phyloP scores from a whole-genome alignment of 2,329 filamentous ascomycete genomes.

The Magnaporthiopsis rhizophila region DNA sequence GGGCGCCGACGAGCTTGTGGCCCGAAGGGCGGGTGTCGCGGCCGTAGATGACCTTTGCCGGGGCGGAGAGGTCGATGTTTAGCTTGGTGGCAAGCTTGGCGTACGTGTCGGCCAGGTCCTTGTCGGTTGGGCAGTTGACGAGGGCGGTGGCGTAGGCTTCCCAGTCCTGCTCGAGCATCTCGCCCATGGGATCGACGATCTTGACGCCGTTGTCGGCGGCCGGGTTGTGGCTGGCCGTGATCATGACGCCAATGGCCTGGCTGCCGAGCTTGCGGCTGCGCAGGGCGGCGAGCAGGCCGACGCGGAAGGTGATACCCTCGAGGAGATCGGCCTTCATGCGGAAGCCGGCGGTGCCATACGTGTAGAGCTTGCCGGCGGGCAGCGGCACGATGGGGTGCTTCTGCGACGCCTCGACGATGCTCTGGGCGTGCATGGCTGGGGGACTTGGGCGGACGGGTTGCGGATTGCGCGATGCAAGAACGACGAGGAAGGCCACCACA shows the following conservation, averaged over 20 bases:
- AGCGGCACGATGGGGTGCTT: conserved; percentile 50
- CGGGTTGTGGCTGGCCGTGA: conserved; percentile 89
- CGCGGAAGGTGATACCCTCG: conserved; percentile 85
- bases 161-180: conserved; percentile 97
- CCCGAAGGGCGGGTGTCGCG: conserved; percentile 92
- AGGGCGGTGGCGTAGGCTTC: conserved; percentile 81
- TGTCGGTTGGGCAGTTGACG: conserved; percentile 73
- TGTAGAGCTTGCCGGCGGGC: conserved; percentile 43
- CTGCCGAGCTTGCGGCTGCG: conserved; percentile 84
- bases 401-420: conserved; percentile 52
- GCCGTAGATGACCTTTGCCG: conserved; percentile 79
- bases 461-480: background rate
- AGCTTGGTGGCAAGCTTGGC: conserved; percentile 65
- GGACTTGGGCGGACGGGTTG: background rate
- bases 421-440: conserved; percentile 15
- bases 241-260: conserved; percentile 93
- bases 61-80: conserved; percentile 62
- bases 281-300: conserved; percentile 80
- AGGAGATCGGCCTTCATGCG: conserved; percentile 71
- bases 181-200: conserved; percentile 93
- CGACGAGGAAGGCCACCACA: background rate
- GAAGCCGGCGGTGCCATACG: conserved; percentile 61
- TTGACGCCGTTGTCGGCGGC: conserved; percentile 88
- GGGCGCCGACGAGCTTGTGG: conserved; percentile 68
- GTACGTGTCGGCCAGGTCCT: conserved; percentile 69